Conservation (phyloP, 1,284 basidiomycete species). For the Hemileia vastatrix region DNA sequence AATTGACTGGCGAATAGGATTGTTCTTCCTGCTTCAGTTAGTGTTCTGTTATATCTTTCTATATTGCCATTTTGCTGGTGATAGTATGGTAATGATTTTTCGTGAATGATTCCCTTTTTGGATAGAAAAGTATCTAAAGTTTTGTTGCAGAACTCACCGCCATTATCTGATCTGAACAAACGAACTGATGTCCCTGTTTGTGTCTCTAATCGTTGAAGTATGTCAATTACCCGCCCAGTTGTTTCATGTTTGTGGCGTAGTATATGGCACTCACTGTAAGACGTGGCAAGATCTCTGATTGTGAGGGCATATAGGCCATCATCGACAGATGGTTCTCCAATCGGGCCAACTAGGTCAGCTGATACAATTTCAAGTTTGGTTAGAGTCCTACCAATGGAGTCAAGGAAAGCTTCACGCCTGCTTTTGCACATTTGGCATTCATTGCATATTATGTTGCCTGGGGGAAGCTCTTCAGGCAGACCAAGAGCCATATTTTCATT, state of each 20-base stretch:
- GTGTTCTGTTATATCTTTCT: background rate
- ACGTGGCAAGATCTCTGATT: background rate
- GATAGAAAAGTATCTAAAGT: background rate
- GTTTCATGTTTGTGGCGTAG: background rate
- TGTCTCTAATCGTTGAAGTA: background rate
- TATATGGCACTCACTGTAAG: slow-evolving; percentile 4
- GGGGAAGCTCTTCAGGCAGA: no score
- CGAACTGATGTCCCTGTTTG: background rate
- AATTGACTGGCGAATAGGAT: background rate
- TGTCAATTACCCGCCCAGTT: background rate
- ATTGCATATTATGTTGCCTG: no score
- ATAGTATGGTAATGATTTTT: slow-evolving; percentile 4
- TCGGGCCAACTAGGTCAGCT: background rate
- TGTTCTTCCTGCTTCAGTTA: background rate
- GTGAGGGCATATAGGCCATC: background rate
- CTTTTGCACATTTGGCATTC: no score
- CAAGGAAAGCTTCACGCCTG: no score
- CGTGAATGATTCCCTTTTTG: background rate
- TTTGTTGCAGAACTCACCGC: background rate
- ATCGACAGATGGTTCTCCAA: background rate
- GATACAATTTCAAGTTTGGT: no score
- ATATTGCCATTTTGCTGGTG: slow-evolving; percentile 10
- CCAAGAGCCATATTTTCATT: no score
- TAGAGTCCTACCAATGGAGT: no score
- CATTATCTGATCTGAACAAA: slow-evolving; percentile 1